phyloP scores from a whole-genome alignment of 352 stramenopile species.

The Phytophthora hybrid region DNA sequence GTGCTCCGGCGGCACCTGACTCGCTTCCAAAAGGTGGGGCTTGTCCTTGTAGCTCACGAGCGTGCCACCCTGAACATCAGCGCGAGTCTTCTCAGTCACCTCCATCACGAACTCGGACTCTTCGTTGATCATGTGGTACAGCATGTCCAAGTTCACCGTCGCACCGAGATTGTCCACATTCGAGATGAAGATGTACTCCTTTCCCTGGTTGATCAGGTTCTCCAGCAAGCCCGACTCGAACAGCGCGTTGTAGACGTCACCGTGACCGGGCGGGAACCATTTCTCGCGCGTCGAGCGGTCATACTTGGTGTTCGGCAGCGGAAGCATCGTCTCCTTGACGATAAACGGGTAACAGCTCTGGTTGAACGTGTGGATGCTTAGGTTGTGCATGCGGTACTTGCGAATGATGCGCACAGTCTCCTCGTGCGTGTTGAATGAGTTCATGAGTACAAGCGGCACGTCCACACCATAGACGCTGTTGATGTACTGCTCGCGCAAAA shows the following conservation, averaged over 20 bases:
- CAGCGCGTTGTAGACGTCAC: constrained; percentile 98
- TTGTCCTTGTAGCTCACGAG: constrained; percentile 92
- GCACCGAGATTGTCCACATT: constrained; percentile 99
- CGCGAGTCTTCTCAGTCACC: constrained; percentile 94
- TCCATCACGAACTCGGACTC: constrained; percentile 99
- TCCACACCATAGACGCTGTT: constrained; percentile 94
- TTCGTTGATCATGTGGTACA: constrained; percentile 98
- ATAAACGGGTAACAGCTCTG: constrained; percentile 94
- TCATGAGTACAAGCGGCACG: constrained; percentile 99
- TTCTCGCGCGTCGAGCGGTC: constrained; percentile 82
- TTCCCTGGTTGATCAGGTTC: constrained; percentile 94
- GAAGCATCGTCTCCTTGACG: constrained; percentile 91
- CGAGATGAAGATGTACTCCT: constrained; percentile 99
- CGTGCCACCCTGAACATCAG: constrained; percentile 92
- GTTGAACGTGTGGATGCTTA: constrained; percentile 96
- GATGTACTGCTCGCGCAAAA: constrained; percentile 62
- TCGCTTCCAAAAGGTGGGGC: constrained; percentile 97
- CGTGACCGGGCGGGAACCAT: constrained; percentile 98
- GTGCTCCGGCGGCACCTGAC: constrained; percentile 96
- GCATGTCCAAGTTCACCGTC: constrained; percentile 97
- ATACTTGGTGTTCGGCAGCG: constrained; percentile 88
- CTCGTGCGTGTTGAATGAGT: constrained; percentile 99
- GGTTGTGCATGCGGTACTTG: constrained; percentile 97
- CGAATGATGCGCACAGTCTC: constrained; percentile 98
- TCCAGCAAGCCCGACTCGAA: constrained; percentile 97